Evolutionary conservation across 768 basidiomycete genomes (phyloP).

Genomic region (Kwoniella shandongensis): DNA sequence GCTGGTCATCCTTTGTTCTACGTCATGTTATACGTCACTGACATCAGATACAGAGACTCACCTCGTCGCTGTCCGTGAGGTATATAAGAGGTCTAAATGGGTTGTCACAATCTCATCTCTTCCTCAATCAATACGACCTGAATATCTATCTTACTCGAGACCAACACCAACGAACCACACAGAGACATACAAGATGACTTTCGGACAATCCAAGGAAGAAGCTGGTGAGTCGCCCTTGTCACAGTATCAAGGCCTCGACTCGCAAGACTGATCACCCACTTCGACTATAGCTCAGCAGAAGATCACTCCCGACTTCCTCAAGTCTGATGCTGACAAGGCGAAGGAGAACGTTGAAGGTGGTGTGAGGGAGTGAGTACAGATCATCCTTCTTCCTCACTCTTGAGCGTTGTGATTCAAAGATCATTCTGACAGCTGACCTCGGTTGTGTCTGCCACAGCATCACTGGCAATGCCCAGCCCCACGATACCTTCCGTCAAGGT

Average conservation of each 20-base stretch:
- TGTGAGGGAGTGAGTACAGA: conserved; percentile 14
- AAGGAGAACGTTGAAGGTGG: conserved; percentile 15
- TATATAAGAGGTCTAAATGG: conserved; percentile 1
- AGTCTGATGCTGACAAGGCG: conserved; percentile 21
- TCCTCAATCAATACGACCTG: no score
- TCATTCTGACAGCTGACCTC: background rate
- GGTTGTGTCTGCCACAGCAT: conserved; percentile 3
- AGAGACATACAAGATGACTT: conserved; percentile 11
- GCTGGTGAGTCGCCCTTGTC: conserved; percentile 9
- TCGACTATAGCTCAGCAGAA: conserved; percentile 12
- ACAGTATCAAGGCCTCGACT: background rate
- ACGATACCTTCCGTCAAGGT: conserved; percentile 15
- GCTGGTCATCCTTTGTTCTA: conserved; percentile 22
- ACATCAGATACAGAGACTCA: background rate
- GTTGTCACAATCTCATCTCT: background rate
- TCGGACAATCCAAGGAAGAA: conserved; percentile 17
- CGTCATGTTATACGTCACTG: conserved; percentile 8
- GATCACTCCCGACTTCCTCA: conserved; percentile 22
- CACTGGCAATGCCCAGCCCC: conserved; percentile 18
- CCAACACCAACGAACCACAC: no score
- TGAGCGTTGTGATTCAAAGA: background rate
- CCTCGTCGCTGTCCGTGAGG: background rate
- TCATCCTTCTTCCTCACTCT: background rate
- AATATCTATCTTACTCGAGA: no score
- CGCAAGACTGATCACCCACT: background rate